Evolutionary conservation across 176 grass and related monocot genomes (phyloP).

Genomic region (Triticum urartu): DNA sequence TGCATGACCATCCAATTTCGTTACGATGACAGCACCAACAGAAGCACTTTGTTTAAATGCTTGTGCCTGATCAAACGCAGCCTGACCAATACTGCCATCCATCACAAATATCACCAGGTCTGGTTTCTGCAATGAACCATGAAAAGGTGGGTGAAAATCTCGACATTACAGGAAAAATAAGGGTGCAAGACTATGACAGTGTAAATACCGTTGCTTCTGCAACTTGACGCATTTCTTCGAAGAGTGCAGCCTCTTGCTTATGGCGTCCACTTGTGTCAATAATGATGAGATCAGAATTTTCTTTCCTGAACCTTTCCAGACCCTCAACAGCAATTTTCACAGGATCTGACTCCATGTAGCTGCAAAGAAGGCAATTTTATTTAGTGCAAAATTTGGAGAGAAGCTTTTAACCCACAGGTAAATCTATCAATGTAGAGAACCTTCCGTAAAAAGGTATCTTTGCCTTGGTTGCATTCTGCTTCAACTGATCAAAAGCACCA

Average conservation of each 20-base stretch:
- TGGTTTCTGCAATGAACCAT: constrained; percentile 59
- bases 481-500: constrained; percentile 85
- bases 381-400: constrained; percentile 1
- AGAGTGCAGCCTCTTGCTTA: constrained; percentile 72
- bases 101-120: constrained; percentile 90
- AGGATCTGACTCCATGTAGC: constrained; percentile 77
- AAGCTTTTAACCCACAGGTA: not conserved
- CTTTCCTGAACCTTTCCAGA: constrained; percentile 77
- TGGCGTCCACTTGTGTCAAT: constrained; percentile 79
- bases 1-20: constrained; percentile 84
- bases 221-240: constrained; percentile 86
- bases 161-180: not conserved
- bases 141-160: constrained; percentile 22
- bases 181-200: not conserved
- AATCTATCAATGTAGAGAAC: constrained; percentile 28
- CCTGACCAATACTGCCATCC: constrained; percentile 88
- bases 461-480: constrained; percentile 87
- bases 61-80: constrained; percentile 85
- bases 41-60: constrained; percentile 83
- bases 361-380: constrained; percentile 32
- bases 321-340: constrained; percentile 85
- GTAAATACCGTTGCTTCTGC: constrained; percentile 73
- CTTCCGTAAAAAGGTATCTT: constrained; percentile 86
- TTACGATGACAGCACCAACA: constrained; percentile 79
- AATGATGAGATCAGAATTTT: constrained; percentile 77